Evolutionary conservation across 1,139 yeast species (phyloP), one percentile per base, ranked within the genome.

Genomic region (Yamadazyma jaroonii): DNA sequence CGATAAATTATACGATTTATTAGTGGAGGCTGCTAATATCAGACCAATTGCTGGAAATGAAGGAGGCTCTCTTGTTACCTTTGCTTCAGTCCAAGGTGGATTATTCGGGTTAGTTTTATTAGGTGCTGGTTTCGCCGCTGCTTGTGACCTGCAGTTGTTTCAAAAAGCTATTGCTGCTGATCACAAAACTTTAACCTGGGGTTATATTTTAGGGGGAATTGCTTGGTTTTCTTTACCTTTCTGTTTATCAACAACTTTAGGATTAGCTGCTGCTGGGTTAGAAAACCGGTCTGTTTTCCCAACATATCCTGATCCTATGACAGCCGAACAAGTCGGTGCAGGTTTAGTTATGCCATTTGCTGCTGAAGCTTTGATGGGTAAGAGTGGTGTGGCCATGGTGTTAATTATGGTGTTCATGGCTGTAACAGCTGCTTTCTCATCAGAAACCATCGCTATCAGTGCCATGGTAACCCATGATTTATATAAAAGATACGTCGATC

Each of bases 61-160:
- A 26, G 62, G 63, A n/a, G 80, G 80, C 1, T 65, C 75, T 3
- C 68, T 59, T 34, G 46, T 74, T 31, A 74, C 80, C 1, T 67
- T 73, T 49, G 59, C 66, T 37, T 72, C 79, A 3, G 56, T 59
- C 32, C 58, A 56, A 39, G 74, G 73, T 25, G 72, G 62, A 1
- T 52, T 67, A 7, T 65, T 62, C 43, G 58, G 64, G 34, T 40
- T 47, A 30, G 47, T 47, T 7, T 32, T 46, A 11, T 39, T 47
- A 13, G 50, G 50, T 11, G 43, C 46, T 24, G 49, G 53, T 25
- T 46, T 44, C 42, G 47, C 70, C 13, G 73, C 67, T 11, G 61
- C 65, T 39, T 60, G 67, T 38, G 74, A 67, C 41, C 65, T 70
- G 7, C 59, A 64, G 13, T 65, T 65, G 45, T 63, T 61, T 8